These are phyloP conservation scores for Dorcoceras hygrometricum DNA, from an alignment of 257 asterid genomes.

Conservation along the genomic window DNA sequence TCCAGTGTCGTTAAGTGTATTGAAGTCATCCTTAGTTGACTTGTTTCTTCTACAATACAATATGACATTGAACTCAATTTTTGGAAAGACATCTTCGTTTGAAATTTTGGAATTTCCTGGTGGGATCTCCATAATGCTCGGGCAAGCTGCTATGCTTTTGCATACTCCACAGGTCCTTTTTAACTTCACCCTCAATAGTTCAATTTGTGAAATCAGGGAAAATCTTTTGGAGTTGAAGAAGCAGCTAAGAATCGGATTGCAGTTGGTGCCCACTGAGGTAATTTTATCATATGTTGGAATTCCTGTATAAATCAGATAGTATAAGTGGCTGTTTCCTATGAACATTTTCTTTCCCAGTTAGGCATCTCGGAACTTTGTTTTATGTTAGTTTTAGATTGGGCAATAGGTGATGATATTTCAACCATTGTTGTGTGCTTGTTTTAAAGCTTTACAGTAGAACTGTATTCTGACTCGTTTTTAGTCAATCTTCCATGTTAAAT, in stretches of 20 bases:
- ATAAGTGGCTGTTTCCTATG: not conserved
- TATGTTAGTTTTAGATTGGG: constrained; percentile 5
- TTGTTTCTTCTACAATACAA: constrained; percentile 58
- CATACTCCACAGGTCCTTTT: constrained; percentile 45
- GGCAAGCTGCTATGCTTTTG: constrained; percentile 28
- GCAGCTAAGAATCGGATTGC: constrained; percentile 62
- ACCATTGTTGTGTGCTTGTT: not conserved
- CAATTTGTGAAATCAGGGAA: constrained; percentile 64
- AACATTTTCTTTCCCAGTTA: not conserved
- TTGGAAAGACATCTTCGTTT: constrained; percentile 69
- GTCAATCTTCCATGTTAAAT: not conserved
- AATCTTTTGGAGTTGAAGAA: constrained; percentile 55
- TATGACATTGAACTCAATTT: constrained; percentile 59
- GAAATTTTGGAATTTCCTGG: constrained; percentile 72
- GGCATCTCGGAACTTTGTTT: not conserved
- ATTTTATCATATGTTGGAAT: constrained; percentile 10
- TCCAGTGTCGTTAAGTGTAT: constrained; percentile 48
- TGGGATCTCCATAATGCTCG: constrained; percentile 70
- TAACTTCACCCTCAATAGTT: constrained; percentile 69
- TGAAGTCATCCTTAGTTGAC: constrained; percentile 56
- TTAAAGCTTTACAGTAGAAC: constrained; percentile 8
- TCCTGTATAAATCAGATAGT: constrained; percentile 15
- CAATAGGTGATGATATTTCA: constrained; percentile 5
- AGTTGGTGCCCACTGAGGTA: constrained; percentile 68
- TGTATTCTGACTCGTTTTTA: constrained; percentile 5